Evolutionary conservation across 2,329 filamentous ascomycete genomes (phyloP), one percentile per base, ranked within the genome.

Genomic region (Colletotrichum navitas): DNA sequence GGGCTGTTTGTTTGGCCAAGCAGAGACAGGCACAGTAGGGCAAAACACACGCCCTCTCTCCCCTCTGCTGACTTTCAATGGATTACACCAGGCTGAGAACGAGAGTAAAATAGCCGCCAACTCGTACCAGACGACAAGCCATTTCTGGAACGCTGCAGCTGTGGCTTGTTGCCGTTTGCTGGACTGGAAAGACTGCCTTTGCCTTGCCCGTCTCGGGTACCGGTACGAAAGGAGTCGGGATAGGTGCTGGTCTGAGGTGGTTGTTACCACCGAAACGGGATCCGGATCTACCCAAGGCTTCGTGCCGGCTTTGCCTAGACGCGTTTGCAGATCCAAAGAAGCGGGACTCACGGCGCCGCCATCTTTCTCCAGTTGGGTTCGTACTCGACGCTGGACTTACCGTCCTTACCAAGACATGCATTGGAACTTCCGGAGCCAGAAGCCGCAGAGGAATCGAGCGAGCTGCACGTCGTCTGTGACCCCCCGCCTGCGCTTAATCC

Each of bases 381-480:
- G 60, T 56, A 26, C 24, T 49, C 58, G 45, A 63, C 24, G 64
- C 61, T 66, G 54, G 36, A 60, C 61, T 52, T 43, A 52, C 61
- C 24, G n/a, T 29, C 29, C n/a, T 32, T 59, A 58, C 64, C 63
- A 71, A 71, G 56, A 51, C n/a, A 51, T 34, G 34, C 34, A 60
- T 39, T 47, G 55, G 63, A 36, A 34, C 67, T 52, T 34, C 47
- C 58, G 34, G 41, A 71, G 62, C 62, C 55, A 69, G 62, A 58
- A 70, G 64, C 45, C 63, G 49, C 68, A 68, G 56, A 63, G 68
- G 45, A 71, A 63, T 47, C 64, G 63, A 63, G 64, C 64, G 63
- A 63, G 64, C 58, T 63, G 64, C 64, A 63, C 59, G 68, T 59
- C 29, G 58, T 66, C 62, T 58, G 43, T 45, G 55, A 55, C 67